Base-by-base conservation (phyloP, 257 asterid genomes). In the Solanum pinnatisectum region DNA sequence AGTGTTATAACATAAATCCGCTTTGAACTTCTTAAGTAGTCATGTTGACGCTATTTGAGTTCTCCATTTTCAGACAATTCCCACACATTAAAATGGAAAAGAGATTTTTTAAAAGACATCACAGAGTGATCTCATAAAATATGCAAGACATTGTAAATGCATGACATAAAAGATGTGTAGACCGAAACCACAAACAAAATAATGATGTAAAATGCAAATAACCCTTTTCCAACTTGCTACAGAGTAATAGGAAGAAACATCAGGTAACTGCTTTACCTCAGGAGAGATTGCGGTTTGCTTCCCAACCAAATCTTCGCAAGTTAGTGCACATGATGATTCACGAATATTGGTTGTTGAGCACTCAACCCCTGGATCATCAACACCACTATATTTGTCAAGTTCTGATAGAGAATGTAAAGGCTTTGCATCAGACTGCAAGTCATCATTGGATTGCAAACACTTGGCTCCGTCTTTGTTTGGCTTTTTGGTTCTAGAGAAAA, bases 261-360 rank as follows among this genome's bases (percentile, higher is more conserved):
- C 70, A 82, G 42, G 67, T 59, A 44, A 25, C 33, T 37, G 89
- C 74, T 85, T 88, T 93, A 96, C 98, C 98, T 94, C 94, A 20
- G 91, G 87, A 59, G 95, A 87, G 76, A 77, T 70, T 67, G 82
- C 56, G 91, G 90, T 88, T 46, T 81, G 90, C 88, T 88, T 89
- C 90, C 88, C 92, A 56, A 84, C 81, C n/a, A 73, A 84, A 78
- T 70, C 71, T 77, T 92, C 39, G 18, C 91, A 91, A 88, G 93
- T 87, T 70, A 90, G 86, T 81, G 83, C 79, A 88, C 90, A 83
- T 25, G 92, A 86, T 16, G 89, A 89, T 39, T 88, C 93, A 65
- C 70, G 30, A 89, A 88, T 84, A 86, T 86, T 73, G 73, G 89
- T 78, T 84, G 95, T 72, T 36, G 85, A 91, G 89, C 88, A 79